phyloP scores from a whole-genome alignment of 176 grass and related monocot genomes.

The Poa annua region DNA sequence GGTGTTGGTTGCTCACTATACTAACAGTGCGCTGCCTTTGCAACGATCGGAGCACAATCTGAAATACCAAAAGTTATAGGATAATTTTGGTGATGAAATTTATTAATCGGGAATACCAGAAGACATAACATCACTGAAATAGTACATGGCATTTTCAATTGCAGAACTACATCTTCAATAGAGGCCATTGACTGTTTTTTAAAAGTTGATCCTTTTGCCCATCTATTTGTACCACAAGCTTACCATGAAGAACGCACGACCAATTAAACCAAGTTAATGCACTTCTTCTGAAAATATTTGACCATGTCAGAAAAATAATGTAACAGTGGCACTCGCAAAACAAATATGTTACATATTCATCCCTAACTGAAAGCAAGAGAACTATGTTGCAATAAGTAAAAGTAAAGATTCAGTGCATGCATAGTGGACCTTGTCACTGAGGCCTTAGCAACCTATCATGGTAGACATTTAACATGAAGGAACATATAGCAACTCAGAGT shows the following conservation, averaged over 20 bases:
- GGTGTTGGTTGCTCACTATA: conserved; percentile 34
- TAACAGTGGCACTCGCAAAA: conserved; percentile 63
- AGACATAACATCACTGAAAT: conserved; percentile 99
- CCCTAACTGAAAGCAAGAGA: conserved; percentile 84
- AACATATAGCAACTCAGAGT: conserved; percentile 83
- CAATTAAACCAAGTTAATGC: conserved; percentile 84
- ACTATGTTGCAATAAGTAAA: conserved; percentile 19
- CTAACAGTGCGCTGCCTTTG: conserved; percentile 62
- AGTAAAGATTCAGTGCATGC: background rate
- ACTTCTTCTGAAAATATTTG: conserved; percentile 91
- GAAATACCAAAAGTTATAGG: conserved; percentile 87
- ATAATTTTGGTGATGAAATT: conserved; percentile 92
- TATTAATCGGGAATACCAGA: conserved; percentile 94
- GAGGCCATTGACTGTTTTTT: conserved; percentile 38
- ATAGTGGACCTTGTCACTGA: conserved; percentile 49
- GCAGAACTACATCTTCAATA: conserved; percentile 70
- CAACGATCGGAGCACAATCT: conserved; percentile 76
- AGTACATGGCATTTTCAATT: conserved; percentile 97
- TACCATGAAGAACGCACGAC: conserved; percentile 55
- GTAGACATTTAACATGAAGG: conserved; percentile 98
- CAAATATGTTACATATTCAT: conserved; percentile 89
- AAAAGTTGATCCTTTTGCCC: background rate
- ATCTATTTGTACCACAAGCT: conserved; percentile 22
- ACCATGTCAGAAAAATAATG: conserved; percentile 91
- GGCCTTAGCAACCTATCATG: conserved; percentile 87